phyloP scores from a whole-genome alignment of 148 eudicot species.

The Chenopodium quinoa region DNA sequence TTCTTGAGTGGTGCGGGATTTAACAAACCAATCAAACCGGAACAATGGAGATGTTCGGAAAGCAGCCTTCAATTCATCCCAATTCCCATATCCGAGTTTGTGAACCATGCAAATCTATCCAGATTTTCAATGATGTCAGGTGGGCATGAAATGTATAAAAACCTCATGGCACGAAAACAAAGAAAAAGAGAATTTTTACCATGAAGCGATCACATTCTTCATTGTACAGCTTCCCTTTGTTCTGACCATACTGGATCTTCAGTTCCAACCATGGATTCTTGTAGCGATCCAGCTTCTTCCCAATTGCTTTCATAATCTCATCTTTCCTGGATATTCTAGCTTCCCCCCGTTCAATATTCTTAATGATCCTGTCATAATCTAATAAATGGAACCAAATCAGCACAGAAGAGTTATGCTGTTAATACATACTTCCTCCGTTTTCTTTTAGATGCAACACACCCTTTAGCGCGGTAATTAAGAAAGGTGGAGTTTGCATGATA shows the following conservation, averaged over 20 bases:
- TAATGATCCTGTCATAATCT: constrained; percentile 96
- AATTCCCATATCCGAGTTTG: constrained; percentile 95
- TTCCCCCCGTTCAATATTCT: constrained; percentile 97
- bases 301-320: constrained; percentile 97
- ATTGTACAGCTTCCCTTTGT: constrained; percentile 96
- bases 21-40: constrained; percentile 97
- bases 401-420: not conserved
- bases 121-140: constrained; percentile 1
- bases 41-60: constrained; percentile 87
- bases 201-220: constrained; percentile 99
- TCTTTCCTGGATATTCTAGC: constrained; percentile 94
- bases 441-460: too few species aligned
- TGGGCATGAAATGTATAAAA: not conserved
- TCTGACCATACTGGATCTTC: constrained; percentile 97
- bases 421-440: too few species aligned
- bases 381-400: constrained; percentile 21
- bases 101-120: constrained; percentile 92
- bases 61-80: constrained; percentile 99
- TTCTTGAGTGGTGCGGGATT: constrained; percentile 97
- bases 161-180: not conserved
- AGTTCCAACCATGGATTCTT: constrained; percentile 97
- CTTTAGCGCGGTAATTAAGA: too few species aligned
- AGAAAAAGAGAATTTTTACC: constrained; percentile 36
- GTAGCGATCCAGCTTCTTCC: constrained; percentile 92
- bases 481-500: too few species aligned